phyloP scores from a whole-genome alignment of 257 asterid genomes.

The Jasminum sambac region DNA sequence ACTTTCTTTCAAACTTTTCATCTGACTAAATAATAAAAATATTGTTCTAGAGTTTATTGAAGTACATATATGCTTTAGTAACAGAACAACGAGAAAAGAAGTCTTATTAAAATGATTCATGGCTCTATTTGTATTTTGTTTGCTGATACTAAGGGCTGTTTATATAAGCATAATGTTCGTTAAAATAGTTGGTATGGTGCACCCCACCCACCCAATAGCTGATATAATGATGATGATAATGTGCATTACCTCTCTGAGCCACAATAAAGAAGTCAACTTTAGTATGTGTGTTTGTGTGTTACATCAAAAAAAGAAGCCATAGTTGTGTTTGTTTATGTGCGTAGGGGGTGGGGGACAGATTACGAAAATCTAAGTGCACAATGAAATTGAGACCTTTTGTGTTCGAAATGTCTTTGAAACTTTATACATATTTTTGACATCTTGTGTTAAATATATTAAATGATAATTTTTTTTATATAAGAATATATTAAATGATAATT shows the following conservation, averaged over 20 bases:
- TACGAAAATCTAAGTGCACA: no score
- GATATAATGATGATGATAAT: slow-evolving; percentile 58
- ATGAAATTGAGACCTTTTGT: no score
- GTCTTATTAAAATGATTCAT: slow-evolving; percentile 42
- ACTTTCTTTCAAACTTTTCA: no score
- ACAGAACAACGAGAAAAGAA: slow-evolving; percentile 28
- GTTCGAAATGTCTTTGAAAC: no score
- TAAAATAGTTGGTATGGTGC: slow-evolving; percentile 31
- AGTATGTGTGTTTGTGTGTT: slow-evolving; percentile 37
- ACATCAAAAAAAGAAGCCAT: slow-evolving; percentile 31
- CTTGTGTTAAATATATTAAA: no score
- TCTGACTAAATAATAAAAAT: no score
- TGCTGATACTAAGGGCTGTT: slow-evolving; percentile 14
- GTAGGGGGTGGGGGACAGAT: background rate
- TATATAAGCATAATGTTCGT: slow-evolving; percentile 40
- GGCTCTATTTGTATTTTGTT: slow-evolving; percentile 5
- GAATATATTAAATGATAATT: no score
- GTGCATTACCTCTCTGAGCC: slow-evolving; percentile 47
- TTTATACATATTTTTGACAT: no score
- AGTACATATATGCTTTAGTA: no score
- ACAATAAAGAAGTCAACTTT: slow-evolving; percentile 66
- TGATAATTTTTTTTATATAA: no score
- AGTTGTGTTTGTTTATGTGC: slow-evolving; percentile 1
- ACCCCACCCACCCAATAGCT: slow-evolving; percentile 41
- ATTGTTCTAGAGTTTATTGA: no score